Conservation (phyloP, 169 alveolate genomes). For the Toxoplasma gondii region DNA sequence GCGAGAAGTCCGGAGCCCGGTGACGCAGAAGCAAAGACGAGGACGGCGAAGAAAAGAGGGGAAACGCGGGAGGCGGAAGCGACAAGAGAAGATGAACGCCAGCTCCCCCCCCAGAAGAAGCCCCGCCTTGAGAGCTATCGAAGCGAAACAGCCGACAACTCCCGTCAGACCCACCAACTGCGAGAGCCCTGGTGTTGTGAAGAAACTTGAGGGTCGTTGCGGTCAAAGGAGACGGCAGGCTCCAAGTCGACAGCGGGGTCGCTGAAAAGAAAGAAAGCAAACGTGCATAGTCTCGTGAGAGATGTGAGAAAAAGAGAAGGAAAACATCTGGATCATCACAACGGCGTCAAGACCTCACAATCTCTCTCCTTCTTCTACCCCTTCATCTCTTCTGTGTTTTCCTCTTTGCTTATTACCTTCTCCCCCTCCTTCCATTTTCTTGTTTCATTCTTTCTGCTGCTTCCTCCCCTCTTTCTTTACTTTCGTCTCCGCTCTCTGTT, state of each 20-base stretch:
- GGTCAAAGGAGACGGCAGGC: constrained; percentile 23
- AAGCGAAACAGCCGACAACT: constrained; percentile 45
- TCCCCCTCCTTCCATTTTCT: too few relatives aligned
- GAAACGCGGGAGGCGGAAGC: constrained; percentile 10
- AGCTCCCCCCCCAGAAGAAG: background rate
- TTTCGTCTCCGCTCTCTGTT: too few relatives aligned
- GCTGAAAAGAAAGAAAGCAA: constrained; percentile 28
- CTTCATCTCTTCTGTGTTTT: too few relatives aligned
- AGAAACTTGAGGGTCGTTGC: constrained; percentile 16
- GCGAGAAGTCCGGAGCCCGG: background rate
- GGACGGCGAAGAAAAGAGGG: background rate
- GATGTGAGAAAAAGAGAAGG: background rate
- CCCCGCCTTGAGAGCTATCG: background rate
- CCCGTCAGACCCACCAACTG: constrained; percentile 58
- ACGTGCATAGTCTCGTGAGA: background rate
- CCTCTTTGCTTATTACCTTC: too few relatives aligned
- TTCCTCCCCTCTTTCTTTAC: too few relatives aligned
- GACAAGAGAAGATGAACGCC: background rate
- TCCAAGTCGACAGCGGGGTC: constrained; percentile 40
- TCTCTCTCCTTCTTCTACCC: too few relatives aligned
- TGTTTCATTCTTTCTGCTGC: too few relatives aligned
- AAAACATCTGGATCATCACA: too few relatives aligned
- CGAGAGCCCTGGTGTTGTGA: constrained; percentile 43
- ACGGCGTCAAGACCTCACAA: too few relatives aligned
- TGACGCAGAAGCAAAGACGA: background rate